phyloP scores from a whole-genome alignment of 805 yeast species.

The Wickerhamia fluorescens region DNA sequence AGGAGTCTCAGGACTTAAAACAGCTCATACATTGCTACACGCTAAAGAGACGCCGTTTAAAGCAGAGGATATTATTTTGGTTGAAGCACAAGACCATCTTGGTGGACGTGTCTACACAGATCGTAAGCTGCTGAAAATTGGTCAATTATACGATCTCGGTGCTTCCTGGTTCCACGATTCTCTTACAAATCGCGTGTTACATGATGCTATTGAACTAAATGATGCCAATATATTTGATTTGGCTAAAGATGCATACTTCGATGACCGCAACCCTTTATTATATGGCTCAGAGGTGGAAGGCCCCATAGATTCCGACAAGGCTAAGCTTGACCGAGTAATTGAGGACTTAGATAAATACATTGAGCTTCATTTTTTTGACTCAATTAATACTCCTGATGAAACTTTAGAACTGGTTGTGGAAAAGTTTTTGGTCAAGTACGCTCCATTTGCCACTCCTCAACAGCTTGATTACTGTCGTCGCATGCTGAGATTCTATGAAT shows the following conservation, averaged over 20 bases:
- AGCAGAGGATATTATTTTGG: conserved; percentile 10
- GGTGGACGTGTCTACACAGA: conserved; percentile 20
- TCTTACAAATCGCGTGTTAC: conserved; percentile 44
- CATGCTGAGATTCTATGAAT: conserved; percentile 51
- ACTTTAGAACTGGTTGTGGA: conserved; percentile 44
- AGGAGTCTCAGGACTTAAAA: conserved; percentile 19
- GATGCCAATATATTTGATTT: conserved; percentile 11
- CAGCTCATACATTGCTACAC: conserved; percentile 19
- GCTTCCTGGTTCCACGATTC: conserved; percentile 93
- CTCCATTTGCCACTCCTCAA: conserved; percentile 39
- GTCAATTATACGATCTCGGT: conserved; percentile 60
- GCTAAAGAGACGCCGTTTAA: conserved; percentile 8
- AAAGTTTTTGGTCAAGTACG: conserved; percentile 40
- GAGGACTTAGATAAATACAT: conserved; percentile 55
- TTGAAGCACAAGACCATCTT: conserved; percentile 18
- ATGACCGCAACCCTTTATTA: conserved; percentile 34
- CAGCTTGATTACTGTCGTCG: conserved; percentile 50
- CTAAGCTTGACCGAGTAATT: conserved; percentile 28
- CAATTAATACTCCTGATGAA: conserved; percentile 42
- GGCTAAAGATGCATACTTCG: conserved; percentile 34
- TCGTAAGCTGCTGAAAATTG: conserved; percentile 9
- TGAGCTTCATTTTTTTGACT: conserved; percentile 48
- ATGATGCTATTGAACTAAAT: conserved; percentile 12
- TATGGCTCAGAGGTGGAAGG: conserved; percentile 26
- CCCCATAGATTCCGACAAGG: conserved; percentile 18